Conservation (phyloP, 805 yeast genomes). For the Saccharomycopsis lassenensis region DNA sequence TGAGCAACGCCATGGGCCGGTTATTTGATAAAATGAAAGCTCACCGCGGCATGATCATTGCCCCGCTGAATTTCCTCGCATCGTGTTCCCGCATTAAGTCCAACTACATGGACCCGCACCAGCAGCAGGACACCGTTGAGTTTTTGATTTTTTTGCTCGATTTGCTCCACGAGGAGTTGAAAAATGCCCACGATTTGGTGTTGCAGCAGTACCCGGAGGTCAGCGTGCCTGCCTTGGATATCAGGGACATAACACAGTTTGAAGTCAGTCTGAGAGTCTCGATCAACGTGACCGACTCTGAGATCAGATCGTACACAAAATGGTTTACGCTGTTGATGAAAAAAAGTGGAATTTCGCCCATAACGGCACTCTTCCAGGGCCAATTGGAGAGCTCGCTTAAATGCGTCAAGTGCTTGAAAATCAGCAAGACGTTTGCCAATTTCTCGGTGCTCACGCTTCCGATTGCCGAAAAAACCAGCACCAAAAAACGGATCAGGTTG, state of each 20-base stretch:
- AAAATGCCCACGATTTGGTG: slow-evolving; percentile 27
- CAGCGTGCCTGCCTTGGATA: slow-evolving; percentile 13
- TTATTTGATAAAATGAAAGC: slow-evolving; percentile 46
- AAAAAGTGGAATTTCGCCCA: slow-evolving; percentile 55
- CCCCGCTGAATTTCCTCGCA: slow-evolving; percentile 54
- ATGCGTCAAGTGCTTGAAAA: slow-evolving; percentile 56
- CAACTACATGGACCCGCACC: slow-evolving; percentile 56
- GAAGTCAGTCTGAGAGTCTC: slow-evolving; percentile 24
- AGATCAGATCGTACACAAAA: slow-evolving; percentile 32
- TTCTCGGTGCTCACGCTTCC: slow-evolving; percentile 56
- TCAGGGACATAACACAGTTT: slow-evolving; percentile 23
- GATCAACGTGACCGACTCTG: slow-evolving; percentile 28
- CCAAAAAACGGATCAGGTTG: slow-evolving; percentile 30
- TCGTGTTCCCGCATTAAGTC: slow-evolving; percentile 44
- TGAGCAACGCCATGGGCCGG: slow-evolving; percentile 42
- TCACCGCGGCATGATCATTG: slow-evolving; percentile 50
- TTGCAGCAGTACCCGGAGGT: slow-evolving; percentile 30
- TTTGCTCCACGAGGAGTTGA: slow-evolving; percentile 56
- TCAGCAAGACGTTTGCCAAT: slow-evolving; percentile 48
- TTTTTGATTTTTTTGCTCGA: slow-evolving; percentile 57
- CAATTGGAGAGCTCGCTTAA: slow-evolving; percentile 54
- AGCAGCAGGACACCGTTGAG: slow-evolving; percentile 78
- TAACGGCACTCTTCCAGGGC: slow-evolving; percentile 59
- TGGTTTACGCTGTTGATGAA: slow-evolving; percentile 47
- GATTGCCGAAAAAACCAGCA: slow-evolving; percentile 34